Conservation (phyloP, 805 yeast species). For the Pichia paraexigua region DNA sequence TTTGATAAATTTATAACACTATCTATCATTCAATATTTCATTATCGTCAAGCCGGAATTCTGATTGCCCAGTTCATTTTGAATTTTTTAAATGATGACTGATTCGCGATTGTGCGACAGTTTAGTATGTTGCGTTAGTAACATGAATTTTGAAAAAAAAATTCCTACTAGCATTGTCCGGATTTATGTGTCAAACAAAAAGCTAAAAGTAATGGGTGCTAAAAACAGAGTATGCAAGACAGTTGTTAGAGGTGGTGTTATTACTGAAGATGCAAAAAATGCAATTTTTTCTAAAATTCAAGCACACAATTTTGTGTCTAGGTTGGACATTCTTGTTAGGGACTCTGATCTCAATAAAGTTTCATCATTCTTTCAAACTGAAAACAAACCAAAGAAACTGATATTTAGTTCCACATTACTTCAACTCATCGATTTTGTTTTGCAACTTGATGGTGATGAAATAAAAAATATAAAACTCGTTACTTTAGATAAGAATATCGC, state of each 20-base stretch:
- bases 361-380: background rate
- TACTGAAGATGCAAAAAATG: background rate
- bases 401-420: background rate
- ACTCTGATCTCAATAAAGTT: background rate
- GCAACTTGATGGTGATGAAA: background rate
- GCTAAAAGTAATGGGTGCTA: background rate
- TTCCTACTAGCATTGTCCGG: background rate
- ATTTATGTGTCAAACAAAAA: background rate
- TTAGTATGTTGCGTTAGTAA: background rate
- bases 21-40: background rate
- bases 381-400: background rate
- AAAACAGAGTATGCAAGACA: background rate
- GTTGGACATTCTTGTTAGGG: slow-evolving; percentile 14
- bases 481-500: slow-evolving; percentile 18
- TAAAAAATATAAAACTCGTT: slow-evolving; percentile 10
- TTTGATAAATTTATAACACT: background rate
- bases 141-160: slow-evolving; percentile 1
- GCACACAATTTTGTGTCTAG: slow-evolving; percentile 24
- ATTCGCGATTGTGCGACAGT: background rate
- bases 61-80: background rate
- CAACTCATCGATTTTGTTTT: background rate
- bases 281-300: slow-evolving; percentile 2
- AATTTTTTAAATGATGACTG: background rate
- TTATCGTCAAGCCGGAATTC: background rate
- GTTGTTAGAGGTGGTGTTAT: slow-evolving; percentile 1